A percentile compares a stretch with the other conserved stretches of the same genome.
Conservation (phyloP, 2,329 filamentous ascomycete genomes). For the Colletotrichum sp. region DNA sequence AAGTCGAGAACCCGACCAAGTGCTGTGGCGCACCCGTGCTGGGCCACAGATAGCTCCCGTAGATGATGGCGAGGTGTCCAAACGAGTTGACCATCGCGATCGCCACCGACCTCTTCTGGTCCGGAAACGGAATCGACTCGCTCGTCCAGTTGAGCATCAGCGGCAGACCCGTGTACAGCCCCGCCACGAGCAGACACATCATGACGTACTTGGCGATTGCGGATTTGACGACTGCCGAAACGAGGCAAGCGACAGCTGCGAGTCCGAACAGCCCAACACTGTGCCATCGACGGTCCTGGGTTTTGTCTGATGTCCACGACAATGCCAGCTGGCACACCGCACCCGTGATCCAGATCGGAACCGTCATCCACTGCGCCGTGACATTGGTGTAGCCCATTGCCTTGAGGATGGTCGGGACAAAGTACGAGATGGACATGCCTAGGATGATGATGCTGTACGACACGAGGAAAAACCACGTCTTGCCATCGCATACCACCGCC, state of each 20-base stretch:
- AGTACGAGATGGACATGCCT: background rate
- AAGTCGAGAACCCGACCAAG: background rate
- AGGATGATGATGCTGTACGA: background rate
- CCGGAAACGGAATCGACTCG: slow-evolving; percentile 12
- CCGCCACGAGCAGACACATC: slow-evolving; percentile 18
- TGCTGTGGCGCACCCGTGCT: slow-evolving; percentile 11
- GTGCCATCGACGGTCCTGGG: background rate
- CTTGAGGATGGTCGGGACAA: background rate
- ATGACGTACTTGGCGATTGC: background rate
- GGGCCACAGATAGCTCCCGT: slow-evolving; percentile 23
- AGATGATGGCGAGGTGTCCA: slow-evolving; percentile 20
- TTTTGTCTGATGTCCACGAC: background rate
- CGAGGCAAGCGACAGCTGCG: background rate
- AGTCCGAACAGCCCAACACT: background rate
- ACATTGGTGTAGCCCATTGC: background rate
- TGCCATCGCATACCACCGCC: background rate
- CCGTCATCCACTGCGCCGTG: background rate
- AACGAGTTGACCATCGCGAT: slow-evolving; percentile 23
- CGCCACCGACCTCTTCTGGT: slow-evolving; percentile 20
- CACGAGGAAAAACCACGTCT: background rate
- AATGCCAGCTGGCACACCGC: background rate
- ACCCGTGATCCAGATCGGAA: background rate
- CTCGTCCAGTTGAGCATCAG: slow-evolving; percentile 19
- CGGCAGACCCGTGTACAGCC: slow-evolving; percentile 17
- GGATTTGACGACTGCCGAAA: background rate